Percentiles rank a stretch among this genome's conserved stretches.
phyloP scores from a whole-genome alignment of 768 basidiomycete species.

The Tulasnella sp. region DNA sequence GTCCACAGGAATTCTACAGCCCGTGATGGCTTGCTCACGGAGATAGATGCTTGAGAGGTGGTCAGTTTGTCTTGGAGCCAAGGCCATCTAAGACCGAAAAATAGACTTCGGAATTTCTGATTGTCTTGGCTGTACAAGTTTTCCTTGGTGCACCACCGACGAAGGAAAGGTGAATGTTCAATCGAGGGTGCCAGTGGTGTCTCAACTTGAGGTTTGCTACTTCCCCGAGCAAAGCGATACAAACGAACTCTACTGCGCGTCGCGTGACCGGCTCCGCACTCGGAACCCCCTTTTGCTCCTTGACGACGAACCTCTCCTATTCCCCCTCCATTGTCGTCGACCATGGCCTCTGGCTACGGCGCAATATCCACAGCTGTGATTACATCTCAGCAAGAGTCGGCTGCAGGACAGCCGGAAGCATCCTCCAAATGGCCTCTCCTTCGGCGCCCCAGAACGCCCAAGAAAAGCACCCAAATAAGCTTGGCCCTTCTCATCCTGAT shows the following conservation, averaged over 20 bases:
- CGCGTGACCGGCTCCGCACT: not conserved
- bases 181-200: no score
- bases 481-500: not conserved
- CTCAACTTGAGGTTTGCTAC: no score
- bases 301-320: not conserved
- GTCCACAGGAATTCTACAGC: no score
- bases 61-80: no score
- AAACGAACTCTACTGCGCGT: not conserved
- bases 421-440: not conserved
- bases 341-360: constrained; percentile 12
- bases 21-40: no score
- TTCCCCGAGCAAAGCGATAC: not conserved
- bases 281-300: not conserved
- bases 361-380: constrained; percentile 1
- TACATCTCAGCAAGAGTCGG: not conserved
- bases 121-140: no score
- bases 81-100: no score
- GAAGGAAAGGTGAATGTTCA: not conserved
- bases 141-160: no score
- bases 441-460: not conserved
- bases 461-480: not conserved
- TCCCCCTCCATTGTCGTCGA: not conserved
- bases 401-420: not conserved
- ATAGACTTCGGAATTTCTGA: no score
- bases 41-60: no score